A percentile compares a stretch with the other conserved stretches of the same genome.
phyloP scores from a whole-genome alignment of 148 eudicot species.

The Chenopodium album region DNA sequence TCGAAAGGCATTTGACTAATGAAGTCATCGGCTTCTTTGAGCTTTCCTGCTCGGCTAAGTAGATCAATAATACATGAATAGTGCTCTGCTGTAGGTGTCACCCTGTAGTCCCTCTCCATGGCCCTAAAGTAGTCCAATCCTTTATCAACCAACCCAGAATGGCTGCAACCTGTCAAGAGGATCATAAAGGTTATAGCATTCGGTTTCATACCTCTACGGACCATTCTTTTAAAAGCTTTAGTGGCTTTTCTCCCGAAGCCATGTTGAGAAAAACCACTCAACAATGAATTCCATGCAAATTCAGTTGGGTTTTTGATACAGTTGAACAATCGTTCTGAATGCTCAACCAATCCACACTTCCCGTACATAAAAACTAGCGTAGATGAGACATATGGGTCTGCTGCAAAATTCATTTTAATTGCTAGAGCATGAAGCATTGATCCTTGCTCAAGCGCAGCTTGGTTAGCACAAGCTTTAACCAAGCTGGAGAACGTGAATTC shows the following conservation, averaged over 20 bases:
- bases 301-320: conserved; percentile 25
- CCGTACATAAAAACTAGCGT: conserved; percentile 50
- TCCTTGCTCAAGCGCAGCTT: conserved; percentile 54
- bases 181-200: conserved; percentile 44
- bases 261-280: conserved; percentile 45
- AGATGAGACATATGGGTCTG: conserved; percentile 39
- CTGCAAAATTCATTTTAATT: conserved; percentile 28
- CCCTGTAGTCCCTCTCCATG: conserved; percentile 36
- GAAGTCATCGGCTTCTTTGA: conserved; percentile 45
- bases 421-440: conserved; percentile 47
- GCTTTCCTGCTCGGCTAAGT: conserved; percentile 54
- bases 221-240: conserved; percentile 33
- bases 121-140: conserved; percentile 45
- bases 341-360: conserved; percentile 47
- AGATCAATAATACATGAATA: conserved; percentile 56
- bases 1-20: conserved; percentile 51
- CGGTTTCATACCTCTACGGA: conserved; percentile 32
- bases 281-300: conserved; percentile 40
- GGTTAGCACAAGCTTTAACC: conserved; percentile 51
- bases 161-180: conserved; percentile 56
- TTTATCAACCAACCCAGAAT: conserved; percentile 47
- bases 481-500: conserved; percentile 50
- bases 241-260: conserved; percentile 40
- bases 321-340: conserved; percentile 31
- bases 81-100: conserved; percentile 42